Evolutionary conservation across 768 basidiomycete species (phyloP), one percentile per base, ranked within the genome.

Genomic region (Naganishia vaughanmartiniae): DNA sequence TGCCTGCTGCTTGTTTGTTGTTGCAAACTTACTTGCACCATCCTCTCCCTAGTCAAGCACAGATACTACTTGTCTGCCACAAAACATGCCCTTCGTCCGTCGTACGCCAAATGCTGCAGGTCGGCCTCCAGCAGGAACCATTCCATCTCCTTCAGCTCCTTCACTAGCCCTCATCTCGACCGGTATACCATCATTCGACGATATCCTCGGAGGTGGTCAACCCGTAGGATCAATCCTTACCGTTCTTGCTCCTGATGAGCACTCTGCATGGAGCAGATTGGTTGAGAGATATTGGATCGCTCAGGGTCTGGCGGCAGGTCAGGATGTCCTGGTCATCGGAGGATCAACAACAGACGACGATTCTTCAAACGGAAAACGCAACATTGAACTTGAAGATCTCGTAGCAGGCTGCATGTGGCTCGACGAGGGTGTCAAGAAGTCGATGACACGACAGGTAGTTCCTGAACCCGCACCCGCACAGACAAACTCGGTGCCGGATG

Each of bases 181-280:
- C 5, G 96, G 96, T 1, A 87, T 98, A 11, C 88, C 92, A 31
- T 93, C 93, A 15, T 84, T 99, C 26, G 96, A 99, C 81, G 96
- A 98, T 78, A 87, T 98, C 72, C 87, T 98, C 46, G 93, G 93
- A 67, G 93, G 92, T 33, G 81, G 81, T 45, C 80, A 96, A 42
- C 93, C 95, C 15, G 85, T 94, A 67, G 89, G 90, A 1, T 89
- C 89, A 72, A 86, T 86, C 17, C 81, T 91, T 65, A 84, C 89
- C 33, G 82, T 91, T 36, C 85, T 90, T 51, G 89, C 91, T n/a
- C 90, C 93, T 0, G 95, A 98, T 82, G 81, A 84, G 4, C 91
- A 95, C 74, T 90, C 92, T 4, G 87, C 89, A 14, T 96, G 95
- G 81, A 88, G 89, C 7, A 87, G 90, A 74, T 85, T 97, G 42